Conservation (phyloP, 345 rosid genomes). For the Salix arbutifolia region DNA sequence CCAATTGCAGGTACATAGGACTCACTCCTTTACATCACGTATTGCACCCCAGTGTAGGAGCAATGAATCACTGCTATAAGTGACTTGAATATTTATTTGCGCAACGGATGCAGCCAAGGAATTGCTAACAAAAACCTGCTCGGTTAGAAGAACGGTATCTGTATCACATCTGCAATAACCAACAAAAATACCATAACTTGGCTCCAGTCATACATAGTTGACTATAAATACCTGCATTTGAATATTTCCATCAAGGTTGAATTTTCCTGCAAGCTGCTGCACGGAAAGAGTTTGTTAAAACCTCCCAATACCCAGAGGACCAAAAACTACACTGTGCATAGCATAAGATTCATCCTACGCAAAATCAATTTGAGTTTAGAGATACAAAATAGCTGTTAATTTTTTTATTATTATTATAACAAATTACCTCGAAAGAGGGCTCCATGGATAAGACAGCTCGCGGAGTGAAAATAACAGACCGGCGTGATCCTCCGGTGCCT, state of each 20-base stretch:
- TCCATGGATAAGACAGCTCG: constrained; percentile 70
- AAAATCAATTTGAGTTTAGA: too few relatives aligned
- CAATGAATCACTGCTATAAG: constrained; percentile 57
- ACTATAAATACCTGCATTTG: constrained; percentile 65
- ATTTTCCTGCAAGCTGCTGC: constrained; percentile 61
- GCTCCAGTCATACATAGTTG: not conserved
- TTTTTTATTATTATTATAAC: not conserved
- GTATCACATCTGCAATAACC: constrained; percentile 1
- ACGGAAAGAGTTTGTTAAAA: constrained; percentile 33
- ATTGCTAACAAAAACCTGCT: constrained; percentile 63
- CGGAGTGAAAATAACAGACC: constrained; percentile 36
- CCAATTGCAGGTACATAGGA: constrained; percentile 10
- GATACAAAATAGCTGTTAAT: too few relatives aligned
- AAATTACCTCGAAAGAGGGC: constrained; percentile 61
- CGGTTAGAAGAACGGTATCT: constrained; percentile 13
- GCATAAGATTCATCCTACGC: too few relatives aligned
- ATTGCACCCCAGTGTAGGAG: constrained; percentile 90
- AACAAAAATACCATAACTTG: constrained; percentile 1
- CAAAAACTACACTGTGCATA: not conserved
- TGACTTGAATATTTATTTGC: constrained; percentile 55
- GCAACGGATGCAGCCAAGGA: constrained; percentile 35
- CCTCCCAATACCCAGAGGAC: constrained; percentile 1
- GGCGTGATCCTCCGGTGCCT: constrained; percentile 28
- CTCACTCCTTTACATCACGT: constrained; percentile 66
- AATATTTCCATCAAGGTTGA: constrained; percentile 67